Base-by-base conservation (phyloP, 106 monocot genomes). In the Dendrobium nobile region DNA sequence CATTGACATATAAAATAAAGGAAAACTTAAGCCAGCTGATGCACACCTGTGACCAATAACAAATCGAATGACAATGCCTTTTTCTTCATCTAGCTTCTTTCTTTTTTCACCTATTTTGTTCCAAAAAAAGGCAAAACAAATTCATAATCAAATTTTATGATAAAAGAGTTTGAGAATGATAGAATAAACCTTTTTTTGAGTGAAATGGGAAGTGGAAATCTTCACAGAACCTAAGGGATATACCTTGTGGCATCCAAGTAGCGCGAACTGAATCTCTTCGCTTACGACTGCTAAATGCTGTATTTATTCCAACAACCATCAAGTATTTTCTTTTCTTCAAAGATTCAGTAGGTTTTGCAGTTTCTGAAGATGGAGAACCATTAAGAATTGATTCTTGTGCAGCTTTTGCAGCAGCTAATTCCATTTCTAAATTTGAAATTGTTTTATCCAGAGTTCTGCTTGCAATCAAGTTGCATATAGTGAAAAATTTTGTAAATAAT, bases 161-260 rank as follows among this genome's bases (percentile, higher is more conserved):
- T 28, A 75, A 47, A 44, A 65, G 64, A 65, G n/a, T 65, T 22
- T 9, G 75, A 41, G 19, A 16, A 54, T 77, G 41, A 77, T 51
- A 78, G 18, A 7, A 47, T 41, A 26, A 37, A 15, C 31, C 15
- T 1, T 42, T 55, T 8, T 9, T 9, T 80, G 18, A 17, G 9
- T 48, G 58, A 24, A 72, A 61, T 65, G 24, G 47, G 0, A 80
- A 80, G 17, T 15, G 4, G 10, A 70, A 70, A 9, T 68, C 26
- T 37, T 70, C 9, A 16, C 40, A 44, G 5, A 76, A 11, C 76
- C 9, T 64, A 41, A 75, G 44, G 64, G 26, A 24, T 73, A 72
- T 47, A 95, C 96, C 96, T 88, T 93, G 93, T 73, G 96, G 96
- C 93, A 96, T 86, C 96, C 96, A 96, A 17, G 96, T 93, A 72